Base-by-base conservation (phyloP, 805 yeast genomes). In the Candida pseudofarinosa region DNA sequence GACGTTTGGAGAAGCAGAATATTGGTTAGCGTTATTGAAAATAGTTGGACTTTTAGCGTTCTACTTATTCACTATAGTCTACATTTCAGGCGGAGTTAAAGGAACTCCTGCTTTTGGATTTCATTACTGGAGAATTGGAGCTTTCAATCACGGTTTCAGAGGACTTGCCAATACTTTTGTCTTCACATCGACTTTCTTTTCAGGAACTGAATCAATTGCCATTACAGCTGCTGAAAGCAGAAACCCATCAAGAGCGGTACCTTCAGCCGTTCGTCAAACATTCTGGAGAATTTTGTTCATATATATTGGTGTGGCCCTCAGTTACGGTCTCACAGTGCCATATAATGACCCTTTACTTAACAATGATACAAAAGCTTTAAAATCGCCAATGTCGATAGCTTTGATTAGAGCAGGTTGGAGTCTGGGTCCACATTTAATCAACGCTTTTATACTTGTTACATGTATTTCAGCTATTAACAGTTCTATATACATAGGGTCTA, bases 391-490 rank as follows among this genome's bases (percentile, higher is more conserved):
- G 48, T 26, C 45, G 2, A 41, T 45, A 35, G 74, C 74, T 4
- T 54, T 69, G 30, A 50, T 45, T 10, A 52, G 68, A 39, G 74
- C 74, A 12, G 74, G 74, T 16, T 69, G 74, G 74, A 46, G 41
- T 3, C 65, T 63, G 13, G 74, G 72, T 19, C 68, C 75, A 6
- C 76, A 82, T 52, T 68, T 81, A 47, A 67, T 80, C 49, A 80
- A 81, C 48, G 80, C 88, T 0, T 75, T 85, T 52, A 75, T 84
- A 47, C 63, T 82, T 44, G 55, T 81, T 12, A 81, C 85, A 2
- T 78, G 86, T 52, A 59, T 85, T 35, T 79, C 85, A 26, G 85
- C 90, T 4, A 78, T 83, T 54, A 84, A 84, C 62, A 74, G 85
- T 34, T 77, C 85, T 30, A 78, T 83, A 40, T 84, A 79, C 59